Percentiles rank a stretch among this genome's conserved stretches.
These are phyloP conservation scores for Kodamaea leandrae DNA, from an alignment of 805 yeast species.

Conservation along the genomic window DNA sequence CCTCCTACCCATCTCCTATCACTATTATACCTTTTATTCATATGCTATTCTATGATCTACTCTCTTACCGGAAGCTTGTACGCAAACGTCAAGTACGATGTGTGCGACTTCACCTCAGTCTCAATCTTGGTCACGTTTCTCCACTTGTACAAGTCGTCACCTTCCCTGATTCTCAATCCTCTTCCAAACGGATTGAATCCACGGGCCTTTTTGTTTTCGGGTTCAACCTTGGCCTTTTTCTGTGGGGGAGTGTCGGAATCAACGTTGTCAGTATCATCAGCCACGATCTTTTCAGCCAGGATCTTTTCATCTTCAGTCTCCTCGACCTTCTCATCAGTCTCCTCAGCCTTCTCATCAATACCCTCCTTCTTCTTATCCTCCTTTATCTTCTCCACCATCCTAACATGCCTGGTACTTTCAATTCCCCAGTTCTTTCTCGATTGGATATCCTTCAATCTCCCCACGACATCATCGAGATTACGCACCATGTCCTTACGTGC, in stretches of 20 bases:
- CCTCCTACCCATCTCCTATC: background rate
- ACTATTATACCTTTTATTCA: background rate
- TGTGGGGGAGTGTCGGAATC: constrained; percentile 2
- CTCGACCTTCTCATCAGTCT: constrained; percentile 13
- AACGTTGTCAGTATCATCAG: constrained; percentile 16
- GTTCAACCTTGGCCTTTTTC: constrained; percentile 10
- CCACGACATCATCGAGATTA: constrained; percentile 71
- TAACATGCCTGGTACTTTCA: constrained; percentile 48
- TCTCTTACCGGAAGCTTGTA: constrained; percentile 29
- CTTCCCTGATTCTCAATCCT: constrained; percentile 81
- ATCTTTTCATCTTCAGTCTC: constrained; percentile 12
- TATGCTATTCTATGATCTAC: background rate
- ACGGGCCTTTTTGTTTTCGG: constrained; percentile 30
- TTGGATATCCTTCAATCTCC: constrained; percentile 76
- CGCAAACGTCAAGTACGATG: constrained; percentile 93
- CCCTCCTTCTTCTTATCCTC: constrained; percentile 22
- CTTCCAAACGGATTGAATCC: constrained; percentile 92
- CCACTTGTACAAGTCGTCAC: constrained; percentile 82
- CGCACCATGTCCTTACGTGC: constrained; percentile 87
- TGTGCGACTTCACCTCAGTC: constrained; percentile 85
- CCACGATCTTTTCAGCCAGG: constrained; percentile 15
- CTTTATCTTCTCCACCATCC: constrained; percentile 21
- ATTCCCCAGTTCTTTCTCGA: constrained; percentile 63
- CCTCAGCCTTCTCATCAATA: constrained; percentile 11
- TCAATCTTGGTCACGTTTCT: constrained; percentile 79